Conservation (phyloP, 169 alveolate genomes). For the Eimeria falciformis region DNA sequence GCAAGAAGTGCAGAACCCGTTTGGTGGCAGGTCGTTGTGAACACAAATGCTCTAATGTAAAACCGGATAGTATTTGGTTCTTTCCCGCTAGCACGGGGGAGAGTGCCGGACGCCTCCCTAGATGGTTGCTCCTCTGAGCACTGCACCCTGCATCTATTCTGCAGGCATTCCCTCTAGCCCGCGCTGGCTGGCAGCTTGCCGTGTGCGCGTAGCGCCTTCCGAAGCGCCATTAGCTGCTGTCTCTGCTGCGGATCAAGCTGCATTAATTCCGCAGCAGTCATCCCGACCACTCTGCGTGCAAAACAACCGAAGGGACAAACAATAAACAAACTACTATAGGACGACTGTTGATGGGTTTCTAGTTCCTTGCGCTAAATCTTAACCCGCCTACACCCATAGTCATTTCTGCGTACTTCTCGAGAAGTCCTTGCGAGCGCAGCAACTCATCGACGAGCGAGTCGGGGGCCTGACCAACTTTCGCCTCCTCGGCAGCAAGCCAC, state of each 20-base stretch:
- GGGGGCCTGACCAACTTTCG: background rate
- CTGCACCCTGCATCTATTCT: too few species aligned
- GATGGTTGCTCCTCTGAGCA: too few species aligned
- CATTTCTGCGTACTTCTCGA: background rate
- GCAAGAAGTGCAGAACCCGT: too few species aligned
- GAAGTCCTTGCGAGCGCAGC: slow-evolving; percentile 14
- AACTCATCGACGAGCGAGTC: background rate
- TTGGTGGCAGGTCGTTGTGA: too few species aligned
- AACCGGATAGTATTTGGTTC: too few species aligned
- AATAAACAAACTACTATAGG: background rate
- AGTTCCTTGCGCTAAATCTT: too few species aligned
- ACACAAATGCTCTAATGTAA: too few species aligned
- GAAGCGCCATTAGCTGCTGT: slow-evolving; percentile 20
- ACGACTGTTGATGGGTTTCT: background rate
- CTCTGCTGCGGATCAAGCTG: slow-evolving; percentile 11
- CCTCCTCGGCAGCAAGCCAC: slow-evolving; percentile 3
- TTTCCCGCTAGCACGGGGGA: too few species aligned
- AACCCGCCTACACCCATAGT: too few species aligned
- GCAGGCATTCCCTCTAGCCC: too few species aligned
- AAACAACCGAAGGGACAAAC: background rate
- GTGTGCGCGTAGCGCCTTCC: slow-evolving; percentile 9
- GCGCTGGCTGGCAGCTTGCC: slow-evolving; percentile 34
- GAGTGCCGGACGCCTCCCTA: too few species aligned
- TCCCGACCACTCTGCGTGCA: background rate
- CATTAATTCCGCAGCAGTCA: background rate